Evolutionary conservation across 768 basidiomycete genomes (phyloP), one percentile per base, ranked within the genome.

Genomic region (Dictyophora rubrovolvata): DNA sequence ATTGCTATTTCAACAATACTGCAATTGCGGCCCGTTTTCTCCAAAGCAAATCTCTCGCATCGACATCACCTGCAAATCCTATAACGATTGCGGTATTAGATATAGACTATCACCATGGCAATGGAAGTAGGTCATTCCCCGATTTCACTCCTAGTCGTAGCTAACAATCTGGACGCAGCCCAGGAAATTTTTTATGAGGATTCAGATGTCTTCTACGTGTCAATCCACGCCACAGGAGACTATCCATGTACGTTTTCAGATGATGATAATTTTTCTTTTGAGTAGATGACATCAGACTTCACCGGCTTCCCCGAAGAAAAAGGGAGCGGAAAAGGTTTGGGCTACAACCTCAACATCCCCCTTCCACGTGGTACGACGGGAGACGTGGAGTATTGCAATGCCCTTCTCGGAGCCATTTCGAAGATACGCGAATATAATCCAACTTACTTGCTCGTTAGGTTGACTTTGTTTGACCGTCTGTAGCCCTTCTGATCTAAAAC

Each of bases 61-160:
- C 21, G 14, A 18, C 9, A 16, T 14, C 14, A 21, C 11, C 33
- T 53, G 54, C 12, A 10, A 46, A 16, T 34, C 21, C 28, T 10
- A 14, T n/a, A 59, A 16, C 21, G n/a, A 60, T 68, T 4, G 71
- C 70, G 8, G 69, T 73, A 35, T 66, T 72, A 33, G 71, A 74
- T 60, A 64, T 73, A 35, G 72, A 74, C 54, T 74, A 71, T 58
- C 72, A 73, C 42, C 72, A 72, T 54, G 72, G 73, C 7, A 73
- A 73, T 47, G 72, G 69, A n/a, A 67, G 60, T 65, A 36, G 50
- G 63, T 8, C 52, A n/a, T n/a, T 34, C 17, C 53, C 11, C 28
- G 16, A 47, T 3, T 17, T 21, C 35, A 12, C 18, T 2, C 17
- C 10, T 20, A 17, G 21, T 42, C 42, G 50, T 50, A 23, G 18